A percentile compares a stretch with the other conserved stretches of the same genome.
These are phyloP conservation scores for Alternaria sp. DNA, from an alignment of 2,329 filamentous ascomycete genomes.

Conservation along the genomic window DNA sequence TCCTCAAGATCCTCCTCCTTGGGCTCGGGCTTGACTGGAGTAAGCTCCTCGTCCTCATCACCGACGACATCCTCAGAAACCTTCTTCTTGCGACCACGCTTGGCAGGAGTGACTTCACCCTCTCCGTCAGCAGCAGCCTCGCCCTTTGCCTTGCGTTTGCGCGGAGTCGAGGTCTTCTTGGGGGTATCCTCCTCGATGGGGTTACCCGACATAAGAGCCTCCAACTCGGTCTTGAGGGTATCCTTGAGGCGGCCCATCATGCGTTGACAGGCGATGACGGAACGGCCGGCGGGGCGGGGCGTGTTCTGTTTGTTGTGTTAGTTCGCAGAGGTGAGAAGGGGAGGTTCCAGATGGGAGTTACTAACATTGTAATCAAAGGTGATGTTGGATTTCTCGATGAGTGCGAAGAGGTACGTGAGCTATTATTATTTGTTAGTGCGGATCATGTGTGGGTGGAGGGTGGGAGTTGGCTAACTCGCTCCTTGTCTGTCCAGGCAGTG, in stretches of 20 bases:
- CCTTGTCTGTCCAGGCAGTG: slow-evolving; percentile 20
- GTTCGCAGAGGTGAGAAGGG: too few relatives aligned
- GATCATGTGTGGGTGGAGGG: too few relatives aligned
- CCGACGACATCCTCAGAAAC: neutral
- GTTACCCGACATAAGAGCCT: too few relatives aligned
- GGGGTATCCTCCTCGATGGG: slow-evolving; percentile 1
- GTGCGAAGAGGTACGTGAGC: slow-evolving; percentile 19
- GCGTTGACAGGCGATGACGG: slow-evolving; percentile 23
- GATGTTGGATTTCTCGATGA: slow-evolving; percentile 17
- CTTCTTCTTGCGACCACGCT: slow-evolving; percentile 11
- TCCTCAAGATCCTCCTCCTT: neutral
- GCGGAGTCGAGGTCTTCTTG: slow-evolving; percentile 10
- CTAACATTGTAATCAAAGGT: slow-evolving; percentile 25
- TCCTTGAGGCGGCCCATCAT: slow-evolving; percentile 27
- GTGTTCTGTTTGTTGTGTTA: slow-evolving; percentile 16
- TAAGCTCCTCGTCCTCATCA: neutral
- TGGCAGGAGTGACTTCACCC: neutral
- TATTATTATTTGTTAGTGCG: slow-evolving; percentile 7
- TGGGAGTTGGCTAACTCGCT: slow-evolving; percentile 13
- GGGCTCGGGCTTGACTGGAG: slow-evolving; percentile 2
- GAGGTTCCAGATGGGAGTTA: neutral
- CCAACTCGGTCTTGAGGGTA: slow-evolving; percentile 18
- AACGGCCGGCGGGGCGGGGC: slow-evolving; percentile 22
- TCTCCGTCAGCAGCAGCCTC: slow-evolving; percentile 1
- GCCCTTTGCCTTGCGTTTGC: slow-evolving; percentile 27